Evolutionary conservation across 164 flowering plant genomes (phyloP).

Genomic region (Macadamia tetraphylla): DNA sequence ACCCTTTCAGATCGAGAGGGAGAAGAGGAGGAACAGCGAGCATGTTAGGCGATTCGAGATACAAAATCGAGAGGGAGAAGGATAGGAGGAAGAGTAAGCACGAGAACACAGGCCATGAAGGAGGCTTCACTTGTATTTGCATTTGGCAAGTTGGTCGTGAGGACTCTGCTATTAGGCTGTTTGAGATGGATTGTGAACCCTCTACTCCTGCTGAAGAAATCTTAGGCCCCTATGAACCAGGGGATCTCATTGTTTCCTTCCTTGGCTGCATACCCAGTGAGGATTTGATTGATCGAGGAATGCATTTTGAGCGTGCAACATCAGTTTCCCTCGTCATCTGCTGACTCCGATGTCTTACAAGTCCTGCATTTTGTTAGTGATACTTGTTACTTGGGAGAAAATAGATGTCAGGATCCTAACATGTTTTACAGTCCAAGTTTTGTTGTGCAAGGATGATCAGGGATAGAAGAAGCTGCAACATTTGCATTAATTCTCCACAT

Average conservation of each 20-base stretch:
- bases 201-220: constrained; percentile 51
- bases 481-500: background rate
- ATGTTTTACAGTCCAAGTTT: too few species aligned
- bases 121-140: too few species aligned
- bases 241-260: constrained; percentile 71
- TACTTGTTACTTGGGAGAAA: background rate
- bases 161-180: too few species aligned
- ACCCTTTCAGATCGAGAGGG: too few species aligned
- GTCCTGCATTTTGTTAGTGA: constrained; percentile 38
- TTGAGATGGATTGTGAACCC: constrained; percentile 18
- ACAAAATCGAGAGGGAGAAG: too few species aligned
- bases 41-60: too few species aligned
- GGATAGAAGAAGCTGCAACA: too few species aligned
- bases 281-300: constrained; percentile 60
- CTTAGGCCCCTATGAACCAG: constrained; percentile 65
- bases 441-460: too few species aligned
- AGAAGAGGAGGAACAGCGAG: too few species aligned
- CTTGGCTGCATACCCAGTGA: constrained; percentile 61
- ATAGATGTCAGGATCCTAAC: background rate
- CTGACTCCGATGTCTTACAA: constrained; percentile 33
- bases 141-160: too few species aligned
- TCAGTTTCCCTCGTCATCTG: constrained; percentile 31
- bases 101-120: too few species aligned
- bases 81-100: too few species aligned
- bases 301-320: constrained; percentile 63